Evolutionary conservation across 1,284 basidiomycete species (phyloP), one percentile per base, ranked within the genome.

Genomic region (Malassezia japonica): DNA sequence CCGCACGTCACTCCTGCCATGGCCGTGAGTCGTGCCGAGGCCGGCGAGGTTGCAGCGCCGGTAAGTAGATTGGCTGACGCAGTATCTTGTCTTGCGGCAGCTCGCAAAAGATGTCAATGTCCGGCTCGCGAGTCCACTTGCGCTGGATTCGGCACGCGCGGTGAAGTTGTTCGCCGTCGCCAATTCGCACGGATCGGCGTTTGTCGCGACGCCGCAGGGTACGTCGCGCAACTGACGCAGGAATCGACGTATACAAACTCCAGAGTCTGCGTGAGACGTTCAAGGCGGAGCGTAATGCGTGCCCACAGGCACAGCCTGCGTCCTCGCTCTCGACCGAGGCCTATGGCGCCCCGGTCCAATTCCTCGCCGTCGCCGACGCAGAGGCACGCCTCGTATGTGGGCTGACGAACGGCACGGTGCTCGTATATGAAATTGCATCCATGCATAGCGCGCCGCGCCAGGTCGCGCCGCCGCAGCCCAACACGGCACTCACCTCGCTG

Each of bases 91-190:
- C 34, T 51, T 70, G 9, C 58, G 64, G 29, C 67, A 70, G 48
- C 37, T 70, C 16, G 56, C 59, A n/a, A 58, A 62, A 31, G 64
- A 65, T 52, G 67, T 67, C 36, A 62, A 48, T 21, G 55, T 68
- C n/a, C 60, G 67, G 27, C 46, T 70, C n/a, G 66, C 67, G 10
- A 50, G 56, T n/a, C 65, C 67, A 9, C 53, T 66, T 16, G 24
- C 40, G 27, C 18, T 27, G 6, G 24, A 33, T n/a, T 20, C 42
- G 24, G 13, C 23, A 21, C 23, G 38, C 37, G 24, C 15, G 3
- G 20, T 38, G n/a, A n/a, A 41, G 13, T 15, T 37, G 10, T 44
- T 48, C n/a, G n/a, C 23, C 32, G 38, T 54, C 1, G 40, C 46
- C 8, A 33, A 36, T 12, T 12, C 15, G 4, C 20, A 13, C 5